A percentile compares a stretch with the other conserved stretches of the same genome.
Conservation (phyloP, 1,284 basidiomycete genomes). For the Cutaneotrichosporon dermatis region DNA sequence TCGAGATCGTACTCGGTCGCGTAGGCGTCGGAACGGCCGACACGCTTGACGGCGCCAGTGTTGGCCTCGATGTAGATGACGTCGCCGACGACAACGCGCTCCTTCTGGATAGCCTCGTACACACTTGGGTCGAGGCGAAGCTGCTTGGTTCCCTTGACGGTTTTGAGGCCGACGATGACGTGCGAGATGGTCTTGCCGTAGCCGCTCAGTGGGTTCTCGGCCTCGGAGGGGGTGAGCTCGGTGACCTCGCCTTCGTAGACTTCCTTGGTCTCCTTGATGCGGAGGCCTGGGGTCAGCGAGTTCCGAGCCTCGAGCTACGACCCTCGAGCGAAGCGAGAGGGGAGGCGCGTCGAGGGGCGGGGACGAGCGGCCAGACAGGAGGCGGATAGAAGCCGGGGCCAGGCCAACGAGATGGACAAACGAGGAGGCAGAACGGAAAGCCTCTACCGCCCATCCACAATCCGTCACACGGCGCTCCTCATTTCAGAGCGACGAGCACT, state of each 20-base stretch:
- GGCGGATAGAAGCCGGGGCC: too few relatives aligned
- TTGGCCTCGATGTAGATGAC: conserved; percentile 94
- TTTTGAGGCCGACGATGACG: conserved; percentile 94
- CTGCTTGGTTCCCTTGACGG: conserved; percentile 97
- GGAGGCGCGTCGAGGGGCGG: too few relatives aligned
- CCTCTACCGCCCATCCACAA: too few relatives aligned
- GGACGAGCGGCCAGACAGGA: too few relatives aligned
- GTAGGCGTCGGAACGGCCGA: conserved; percentile 95
- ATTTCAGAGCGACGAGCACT: too few relatives aligned
- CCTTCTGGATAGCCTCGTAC: conserved; percentile 96
- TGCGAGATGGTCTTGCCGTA: conserved; percentile 99
- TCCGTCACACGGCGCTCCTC: too few relatives aligned
- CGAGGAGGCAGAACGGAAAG: too few relatives aligned
- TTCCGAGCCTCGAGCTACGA: too few relatives aligned
- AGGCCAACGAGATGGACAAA: too few relatives aligned
- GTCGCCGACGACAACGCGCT: conserved; percentile 93
- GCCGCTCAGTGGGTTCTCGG: conserved; percentile 90
- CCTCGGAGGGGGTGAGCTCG: conserved; percentile 89
- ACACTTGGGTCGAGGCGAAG: conserved; percentile 89
- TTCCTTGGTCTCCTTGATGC: conserved; percentile 98
- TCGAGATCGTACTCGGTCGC: conserved; percentile 98
- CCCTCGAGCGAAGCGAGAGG: too few relatives aligned
- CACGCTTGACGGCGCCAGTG: conserved; percentile 95
- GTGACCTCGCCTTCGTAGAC: conserved; percentile 99
- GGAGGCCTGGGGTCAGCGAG: conserved; percentile 59